Conservation (phyloP, 495 filamentous ascomycete species). For the Beverwykella pulmonaria region DNA sequence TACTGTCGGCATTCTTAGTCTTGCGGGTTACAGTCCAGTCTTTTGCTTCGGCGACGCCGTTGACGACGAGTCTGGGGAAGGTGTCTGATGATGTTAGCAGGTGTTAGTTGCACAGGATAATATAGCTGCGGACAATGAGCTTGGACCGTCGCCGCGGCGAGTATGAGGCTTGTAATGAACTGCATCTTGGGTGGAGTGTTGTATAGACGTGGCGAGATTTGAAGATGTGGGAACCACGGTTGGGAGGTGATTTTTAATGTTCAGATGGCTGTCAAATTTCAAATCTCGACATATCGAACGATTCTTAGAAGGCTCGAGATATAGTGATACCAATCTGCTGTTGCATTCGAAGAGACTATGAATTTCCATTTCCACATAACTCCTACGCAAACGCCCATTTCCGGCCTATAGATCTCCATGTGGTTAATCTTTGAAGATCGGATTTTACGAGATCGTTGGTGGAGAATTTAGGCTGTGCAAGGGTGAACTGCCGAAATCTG, state of each 20-base stretch:
- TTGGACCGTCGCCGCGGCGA: slow-evolving; percentile 20
- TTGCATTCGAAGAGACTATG: neutral
- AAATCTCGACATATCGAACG: neutral
- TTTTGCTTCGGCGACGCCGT: slow-evolving; percentile 28
- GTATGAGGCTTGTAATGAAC: slow-evolving; percentile 17
- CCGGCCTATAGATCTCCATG: neutral
- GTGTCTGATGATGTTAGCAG: slow-evolving; percentile 24
- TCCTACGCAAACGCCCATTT: neutral
- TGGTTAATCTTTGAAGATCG: neutral
- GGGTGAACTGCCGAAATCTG: slow-evolving; percentile 19
- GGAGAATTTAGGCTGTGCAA: slow-evolving; percentile 17
- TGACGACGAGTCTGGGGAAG: slow-evolving; percentile 33
- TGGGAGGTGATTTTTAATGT: neutral
- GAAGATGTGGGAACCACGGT: neutral
- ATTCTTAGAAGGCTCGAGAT: neutral
- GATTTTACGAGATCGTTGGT: neutral
- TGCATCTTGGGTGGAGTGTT: slow-evolving; percentile 17
- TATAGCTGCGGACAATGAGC: slow-evolving; percentile 30
- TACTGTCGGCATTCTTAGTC: slow-evolving; percentile 33
- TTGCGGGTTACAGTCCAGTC: slow-evolving; percentile 34
- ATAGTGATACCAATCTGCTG: neutral
- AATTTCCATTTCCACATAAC: neutral
- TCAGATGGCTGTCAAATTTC: neutral
- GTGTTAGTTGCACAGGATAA: neutral
- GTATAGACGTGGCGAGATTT: neutral